Evolutionary conservation across 306 rosid species (phyloP).

Genomic region (Urtica urens): DNA sequence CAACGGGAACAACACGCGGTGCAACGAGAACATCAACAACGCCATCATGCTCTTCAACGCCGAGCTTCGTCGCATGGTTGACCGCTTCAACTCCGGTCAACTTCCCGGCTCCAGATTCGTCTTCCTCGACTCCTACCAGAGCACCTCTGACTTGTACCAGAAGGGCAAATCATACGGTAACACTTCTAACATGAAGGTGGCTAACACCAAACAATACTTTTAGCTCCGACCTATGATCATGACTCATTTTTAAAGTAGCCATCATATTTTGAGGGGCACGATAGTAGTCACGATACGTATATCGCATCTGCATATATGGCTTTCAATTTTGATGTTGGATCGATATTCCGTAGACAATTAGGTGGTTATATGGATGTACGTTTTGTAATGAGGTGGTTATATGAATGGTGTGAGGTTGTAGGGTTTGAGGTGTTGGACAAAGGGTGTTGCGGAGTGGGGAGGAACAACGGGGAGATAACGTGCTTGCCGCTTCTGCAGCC

Average conservation of each 20-base stretch:
- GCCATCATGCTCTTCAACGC: constrained; percentile 59
- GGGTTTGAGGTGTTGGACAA: constrained; percentile 78
- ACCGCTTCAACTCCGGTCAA: constrained; percentile 50
- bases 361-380: too few relatives aligned
- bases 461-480: constrained; percentile 80
- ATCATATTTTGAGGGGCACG: too few relatives aligned
- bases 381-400: too few relatives aligned
- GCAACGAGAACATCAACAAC: constrained; percentile 73
- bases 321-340: too few relatives aligned
- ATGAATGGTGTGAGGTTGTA: constrained; percentile 7
- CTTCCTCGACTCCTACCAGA: constrained; percentile 49
- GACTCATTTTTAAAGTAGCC: too few relatives aligned
- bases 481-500: constrained; percentile 76
- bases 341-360: too few relatives aligned
- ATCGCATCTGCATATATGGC: too few relatives aligned
- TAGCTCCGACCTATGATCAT: too few relatives aligned
- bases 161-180: constrained; percentile 47
- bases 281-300: too few relatives aligned
- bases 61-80: constrained; percentile 49
- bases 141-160: constrained; percentile 37
- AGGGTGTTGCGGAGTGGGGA: constrained; percentile 91
- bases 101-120: constrained; percentile 82
- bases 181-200: too few relatives aligned
- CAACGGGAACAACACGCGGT: constrained; percentile 39
- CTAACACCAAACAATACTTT: too few relatives aligned